Percentiles rank a stretch among this genome's conserved stretches.
These are phyloP conservation scores for Tricholomella constricta DNA, from an alignment of 768 basidiomycete genomes.

Conservation along the genomic window DNA sequence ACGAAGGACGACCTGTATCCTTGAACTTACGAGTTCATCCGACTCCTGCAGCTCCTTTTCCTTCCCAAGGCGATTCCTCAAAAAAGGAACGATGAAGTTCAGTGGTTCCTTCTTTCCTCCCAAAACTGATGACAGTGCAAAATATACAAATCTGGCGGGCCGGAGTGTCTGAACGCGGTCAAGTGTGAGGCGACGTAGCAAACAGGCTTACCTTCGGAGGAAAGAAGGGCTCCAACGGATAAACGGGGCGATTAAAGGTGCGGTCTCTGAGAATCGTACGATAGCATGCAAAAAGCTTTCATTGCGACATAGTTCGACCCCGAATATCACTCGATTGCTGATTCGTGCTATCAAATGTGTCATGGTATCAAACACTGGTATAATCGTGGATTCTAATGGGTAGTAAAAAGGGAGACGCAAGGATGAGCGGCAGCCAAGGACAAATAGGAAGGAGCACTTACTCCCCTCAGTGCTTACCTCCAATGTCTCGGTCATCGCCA, in stretches of 20 bases:
- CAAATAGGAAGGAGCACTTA: not conserved
- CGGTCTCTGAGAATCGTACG: conserved; percentile 36
- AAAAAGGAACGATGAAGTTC: conserved; percentile 30
- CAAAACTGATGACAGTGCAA: conserved; percentile 31
- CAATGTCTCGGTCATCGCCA: conserved; percentile 33
- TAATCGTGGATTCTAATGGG: conserved; percentile 20
- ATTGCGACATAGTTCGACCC: conserved; percentile 36
- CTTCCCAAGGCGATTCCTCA: conserved; percentile 27
- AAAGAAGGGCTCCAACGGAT: conserved; percentile 33
- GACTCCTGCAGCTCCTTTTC: conserved; percentile 24
- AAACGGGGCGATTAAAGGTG: conserved; percentile 34
- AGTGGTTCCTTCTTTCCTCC: conserved; percentile 36
- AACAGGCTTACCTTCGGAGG: conserved; percentile 30
- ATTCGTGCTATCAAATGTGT: conserved; percentile 39
- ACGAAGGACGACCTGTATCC: not conserved
- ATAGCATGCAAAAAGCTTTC: conserved; percentile 34
- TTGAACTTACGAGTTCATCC: conserved; percentile 25
- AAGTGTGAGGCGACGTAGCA: not conserved
- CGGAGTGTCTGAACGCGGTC: not conserved
- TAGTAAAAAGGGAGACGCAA: not conserved
- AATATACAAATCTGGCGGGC: conserved; percentile 30
- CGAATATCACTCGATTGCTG: conserved; percentile 41
- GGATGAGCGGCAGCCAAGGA: not conserved
- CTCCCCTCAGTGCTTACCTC: conserved; percentile 14
- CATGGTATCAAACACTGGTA: conserved; percentile 38